Conservation (phyloP, 352 stramenopile genomes). For the Bremia lactucae region DNA sequence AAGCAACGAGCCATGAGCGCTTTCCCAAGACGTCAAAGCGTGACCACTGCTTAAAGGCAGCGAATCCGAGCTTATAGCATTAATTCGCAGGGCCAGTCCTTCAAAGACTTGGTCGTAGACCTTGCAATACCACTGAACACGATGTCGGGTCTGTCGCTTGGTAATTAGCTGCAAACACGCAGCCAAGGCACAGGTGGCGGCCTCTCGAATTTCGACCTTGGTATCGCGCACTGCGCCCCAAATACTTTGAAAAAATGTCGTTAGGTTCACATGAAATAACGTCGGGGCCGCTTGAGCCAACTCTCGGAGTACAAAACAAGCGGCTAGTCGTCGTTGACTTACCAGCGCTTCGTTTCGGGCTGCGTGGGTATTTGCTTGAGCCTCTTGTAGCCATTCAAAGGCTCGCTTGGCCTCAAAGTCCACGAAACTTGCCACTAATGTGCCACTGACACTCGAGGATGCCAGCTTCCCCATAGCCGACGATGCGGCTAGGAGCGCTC, state of each 20-base stretch:
- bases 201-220: conserved; percentile 71
- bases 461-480: conserved; percentile 80
- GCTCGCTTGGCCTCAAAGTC: conserved; percentile 88
- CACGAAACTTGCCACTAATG: conserved; percentile 82
- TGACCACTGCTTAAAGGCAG: conserved; percentile 4
- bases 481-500: conserved; percentile 52
- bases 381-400: conserved; percentile 82
- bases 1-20: conserved; percentile 91
- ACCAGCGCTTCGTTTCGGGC: conserved; percentile 56
- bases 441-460: conserved; percentile 68
- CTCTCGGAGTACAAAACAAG: conserved; percentile 81
- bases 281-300: conserved; percentile 80
- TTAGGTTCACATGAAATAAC: conserved; percentile 86
- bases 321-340: conserved; percentile 62
- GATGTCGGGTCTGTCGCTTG: conserved; percentile 62
- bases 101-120: conserved; percentile 87
- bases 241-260: conserved; percentile 89
- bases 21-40: conserved; percentile 47
- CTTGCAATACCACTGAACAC: conserved; percentile 89
- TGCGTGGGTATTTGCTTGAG: conserved; percentile 1
- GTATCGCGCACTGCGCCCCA: conserved; percentile 74
- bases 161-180: conserved; percentile 85
- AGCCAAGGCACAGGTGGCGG: conserved; percentile 70
- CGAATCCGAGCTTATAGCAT: conserved; percentile 6
- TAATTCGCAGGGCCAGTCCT: conserved; percentile 30